Evolutionary conservation across 345 rosid species (phyloP), one percentile per base, ranked within the genome.

Genomic region (Trapa bicornis): DNA sequence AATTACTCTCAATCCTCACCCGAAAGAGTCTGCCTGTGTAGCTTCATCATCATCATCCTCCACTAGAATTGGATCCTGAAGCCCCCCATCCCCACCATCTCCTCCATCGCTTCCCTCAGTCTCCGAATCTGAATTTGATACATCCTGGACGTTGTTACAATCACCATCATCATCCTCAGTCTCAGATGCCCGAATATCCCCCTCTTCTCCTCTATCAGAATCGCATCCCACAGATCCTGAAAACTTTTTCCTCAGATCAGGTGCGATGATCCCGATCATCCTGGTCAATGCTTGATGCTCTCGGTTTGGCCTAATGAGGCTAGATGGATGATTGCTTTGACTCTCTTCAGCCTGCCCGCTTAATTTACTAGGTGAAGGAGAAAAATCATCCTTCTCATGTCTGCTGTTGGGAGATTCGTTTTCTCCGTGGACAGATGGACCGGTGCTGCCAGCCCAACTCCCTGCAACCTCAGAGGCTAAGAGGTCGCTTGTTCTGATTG

Each of bases 391-490:
- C 33, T 80, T 80, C 64, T 75, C 77, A n/a, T 78, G 82, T 69
- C 84, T 76, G 69, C 64, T 75, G 73, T 75, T 68, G 53, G 80
- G 89, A 45, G 84, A 83, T 72, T 79, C 97, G 70, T 89, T 82
- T 56, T 89, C 93, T 65, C 88, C 96, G 32, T 83, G 84, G 39
- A 81, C 85, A 50, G 95, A 94, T 65, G 96, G 95, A 77, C 84
- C 89, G 42, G 96, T 86, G 78, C 97, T 82, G 75, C 74, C 70
- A 75, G 84, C 92, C 99, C 97, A 91, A 71, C 96, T 91, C 67
- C 96, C 96, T 56, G 76, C 84, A 77, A 79, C 89, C 80, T 94
- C 97, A 33, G 99, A 91, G 68, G 96, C 79, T 74, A 89, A 65
- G 72, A 94, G 97, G 71, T 94, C 99, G 0, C 84, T 79, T 16